Conservation (phyloP, 2,329 filamentous ascomycete genomes). For the Emmonsiellopsis sp. region DNA sequence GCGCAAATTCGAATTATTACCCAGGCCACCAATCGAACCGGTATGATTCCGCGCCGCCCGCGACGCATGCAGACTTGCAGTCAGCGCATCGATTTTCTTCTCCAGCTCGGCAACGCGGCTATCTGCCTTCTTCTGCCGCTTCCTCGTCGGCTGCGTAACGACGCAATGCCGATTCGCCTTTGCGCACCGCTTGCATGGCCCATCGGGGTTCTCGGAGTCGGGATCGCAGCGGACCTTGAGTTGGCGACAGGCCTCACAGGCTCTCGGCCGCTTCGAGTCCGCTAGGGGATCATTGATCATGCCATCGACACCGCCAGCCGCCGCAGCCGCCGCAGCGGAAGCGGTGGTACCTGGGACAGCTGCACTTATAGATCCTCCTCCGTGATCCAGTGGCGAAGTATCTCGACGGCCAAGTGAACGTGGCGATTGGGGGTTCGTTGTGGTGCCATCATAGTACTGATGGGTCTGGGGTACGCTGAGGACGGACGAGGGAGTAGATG, state of each 20-base stretch:
- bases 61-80: constrained; percentile 62
- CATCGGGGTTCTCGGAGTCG: constrained; percentile 52
- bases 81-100: constrained; percentile 84
- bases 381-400: no score
- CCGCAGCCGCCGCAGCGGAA: not conserved
- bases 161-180: constrained; percentile 73
- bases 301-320: no score
- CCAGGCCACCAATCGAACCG: constrained; percentile 6
- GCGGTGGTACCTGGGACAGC: constrained; percentile 9
- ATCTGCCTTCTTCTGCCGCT: constrained; percentile 87
- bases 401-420: not conserved
- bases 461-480: constrained; percentile 1
- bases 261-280: constrained; percentile 59
- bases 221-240: constrained; percentile 81
- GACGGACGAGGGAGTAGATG: constrained; percentile 10
- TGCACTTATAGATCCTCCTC: not conserved
- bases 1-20: constrained; percentile 3
- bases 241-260: constrained; percentile 66
- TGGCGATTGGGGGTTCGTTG: constrained; percentile 1
- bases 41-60: constrained; percentile 18
- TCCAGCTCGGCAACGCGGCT: constrained; percentile 82
- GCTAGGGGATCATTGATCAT: constrained; percentile 15
- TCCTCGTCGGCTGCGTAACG: constrained; percentile 65
- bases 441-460: constrained; percentile 3
- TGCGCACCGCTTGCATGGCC: constrained; percentile 64